These are phyloP conservation scores for Lactarius hatsudake DNA, from an alignment of 768 basidiomycete genomes.

Conservation along the genomic window DNA sequence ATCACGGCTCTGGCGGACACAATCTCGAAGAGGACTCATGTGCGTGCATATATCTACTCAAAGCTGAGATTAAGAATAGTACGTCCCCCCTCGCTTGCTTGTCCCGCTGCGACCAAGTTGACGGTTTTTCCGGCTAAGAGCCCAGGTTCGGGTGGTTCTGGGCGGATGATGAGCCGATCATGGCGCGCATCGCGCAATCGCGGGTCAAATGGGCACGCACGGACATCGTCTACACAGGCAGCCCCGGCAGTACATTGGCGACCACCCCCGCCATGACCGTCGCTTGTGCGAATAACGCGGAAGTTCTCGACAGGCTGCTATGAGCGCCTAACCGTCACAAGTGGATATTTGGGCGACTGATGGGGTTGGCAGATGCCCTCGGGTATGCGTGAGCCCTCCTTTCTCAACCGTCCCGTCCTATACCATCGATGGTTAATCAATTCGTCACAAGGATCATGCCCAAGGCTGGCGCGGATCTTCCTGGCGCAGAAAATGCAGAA, in stretches of 20 bases:
- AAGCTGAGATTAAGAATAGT: constrained; percentile 76
- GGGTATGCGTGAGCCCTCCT: constrained; percentile 62
- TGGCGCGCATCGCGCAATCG: constrained; percentile 64
- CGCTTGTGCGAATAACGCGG: constrained; percentile 72
- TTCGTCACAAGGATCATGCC: constrained; percentile 55
- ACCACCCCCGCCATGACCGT: constrained; percentile 38
- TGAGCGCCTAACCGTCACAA: constrained; percentile 62
- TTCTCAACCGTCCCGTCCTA: not conserved
- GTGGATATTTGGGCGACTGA: constrained; percentile 82
- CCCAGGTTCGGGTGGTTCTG: constrained; percentile 84
- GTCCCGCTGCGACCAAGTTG: not conserved
- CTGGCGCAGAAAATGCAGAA: not conserved
- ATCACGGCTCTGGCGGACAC: constrained; percentile 79
- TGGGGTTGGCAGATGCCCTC: constrained; percentile 68
- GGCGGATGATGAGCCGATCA: constrained; percentile 81
- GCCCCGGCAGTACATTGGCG: too few relatives aligned
- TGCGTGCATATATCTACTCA: constrained; percentile 80
- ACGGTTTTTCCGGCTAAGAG: constrained; percentile 35
- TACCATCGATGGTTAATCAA: not conserved
- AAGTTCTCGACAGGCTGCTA: constrained; percentile 60
- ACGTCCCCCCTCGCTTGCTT: constrained; percentile 24
- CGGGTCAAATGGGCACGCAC: constrained; percentile 15
- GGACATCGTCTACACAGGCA: too few relatives aligned
- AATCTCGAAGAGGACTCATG: constrained; percentile 93
- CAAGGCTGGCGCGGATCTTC: constrained; percentile 43